phyloP scores from a whole-genome alignment of 2,329 filamentous ascomycete genomes.

The Sordariomycetes sp. region DNA sequence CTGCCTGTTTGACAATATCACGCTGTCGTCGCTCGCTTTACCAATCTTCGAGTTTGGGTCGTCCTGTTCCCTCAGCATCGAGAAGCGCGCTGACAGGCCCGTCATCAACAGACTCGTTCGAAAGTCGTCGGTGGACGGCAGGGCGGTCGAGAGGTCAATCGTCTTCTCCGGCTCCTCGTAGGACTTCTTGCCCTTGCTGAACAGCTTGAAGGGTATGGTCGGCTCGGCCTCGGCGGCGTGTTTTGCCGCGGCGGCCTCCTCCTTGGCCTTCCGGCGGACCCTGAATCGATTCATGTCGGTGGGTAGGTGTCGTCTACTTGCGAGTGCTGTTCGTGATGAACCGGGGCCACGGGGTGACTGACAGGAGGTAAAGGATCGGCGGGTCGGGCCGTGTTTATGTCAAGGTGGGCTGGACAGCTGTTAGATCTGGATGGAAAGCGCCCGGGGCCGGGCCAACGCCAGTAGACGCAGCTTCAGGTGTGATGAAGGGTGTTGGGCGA shows the following conservation, averaged over 20 bases:
- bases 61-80: constrained; percentile 91
- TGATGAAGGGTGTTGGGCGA: not conserved
- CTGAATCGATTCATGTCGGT: constrained; percentile 63
- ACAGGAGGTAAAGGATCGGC: not conserved
- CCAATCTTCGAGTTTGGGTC: constrained; percentile 80
- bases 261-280: constrained; percentile 57
- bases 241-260: constrained; percentile 24
- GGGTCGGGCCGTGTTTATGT: not conserved
- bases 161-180: constrained; percentile 41
- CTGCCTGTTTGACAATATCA: constrained; percentile 68
- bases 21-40: constrained; percentile 91
- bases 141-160: constrained; percentile 57
- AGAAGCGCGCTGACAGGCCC: constrained; percentile 86
- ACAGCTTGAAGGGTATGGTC: constrained; percentile 37
- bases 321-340: not conserved
- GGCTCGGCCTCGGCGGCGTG: constrained; percentile 34
- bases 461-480: not conserved
- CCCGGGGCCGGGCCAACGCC: not conserved
- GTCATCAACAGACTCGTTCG: constrained; percentile 94
- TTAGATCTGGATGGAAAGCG: not conserved
- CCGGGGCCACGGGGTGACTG: not conserved
- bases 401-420: not conserved
- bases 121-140: constrained; percentile 81
- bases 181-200: constrained; percentile 40
- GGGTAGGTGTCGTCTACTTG: not conserved